Percentiles rank a stretch among this genome's conserved stretches.
Conservation (phyloP, 1,139 yeast genomes). For the Maudiozyma humilis region DNA sequence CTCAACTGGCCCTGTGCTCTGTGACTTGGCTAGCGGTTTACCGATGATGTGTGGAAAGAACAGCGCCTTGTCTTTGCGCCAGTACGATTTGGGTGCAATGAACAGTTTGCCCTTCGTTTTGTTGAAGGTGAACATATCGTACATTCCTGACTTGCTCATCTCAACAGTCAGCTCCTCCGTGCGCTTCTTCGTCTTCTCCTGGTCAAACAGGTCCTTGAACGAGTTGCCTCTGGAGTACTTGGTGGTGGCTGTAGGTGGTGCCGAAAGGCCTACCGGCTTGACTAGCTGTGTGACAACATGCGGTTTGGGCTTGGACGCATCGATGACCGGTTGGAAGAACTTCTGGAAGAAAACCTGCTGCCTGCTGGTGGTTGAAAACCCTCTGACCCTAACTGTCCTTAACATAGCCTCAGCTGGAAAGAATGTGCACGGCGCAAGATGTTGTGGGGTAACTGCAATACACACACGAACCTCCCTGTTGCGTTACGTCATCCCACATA, state of each 20-base stretch:
- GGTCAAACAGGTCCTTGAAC: conserved; percentile 40
- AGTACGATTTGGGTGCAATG: conserved; percentile 67
- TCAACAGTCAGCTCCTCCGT: conserved; percentile 64
- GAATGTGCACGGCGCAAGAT: no score
- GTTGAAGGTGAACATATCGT: conserved; percentile 69
- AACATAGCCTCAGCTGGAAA: no score
- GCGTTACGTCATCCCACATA: no score
- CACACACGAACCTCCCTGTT: no score
- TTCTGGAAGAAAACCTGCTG: conserved; percentile 33
- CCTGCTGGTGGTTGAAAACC: conserved; percentile 28
- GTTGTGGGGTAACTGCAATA: no score
- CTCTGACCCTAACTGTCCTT: neutral
- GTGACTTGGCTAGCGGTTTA: conserved; percentile 39
- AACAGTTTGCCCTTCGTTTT: conserved; percentile 82
- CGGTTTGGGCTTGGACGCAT: conserved; percentile 32
- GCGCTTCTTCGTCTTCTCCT: conserved; percentile 44
- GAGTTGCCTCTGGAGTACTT: conserved; percentile 26
- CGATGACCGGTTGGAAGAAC: conserved; percentile 33
- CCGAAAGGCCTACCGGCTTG: conserved; percentile 40
- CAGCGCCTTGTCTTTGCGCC: conserved; percentile 63
- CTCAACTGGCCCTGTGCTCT: conserved; percentile 36
- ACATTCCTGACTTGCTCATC: conserved; percentile 77
- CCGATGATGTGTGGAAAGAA: conserved; percentile 82
- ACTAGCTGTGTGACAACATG: conserved; percentile 33
- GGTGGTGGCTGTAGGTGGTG: conserved; percentile 31